Base-by-base conservation (phyloP, 805 yeast species). In the Metschnikowia corniflorae region DNA sequence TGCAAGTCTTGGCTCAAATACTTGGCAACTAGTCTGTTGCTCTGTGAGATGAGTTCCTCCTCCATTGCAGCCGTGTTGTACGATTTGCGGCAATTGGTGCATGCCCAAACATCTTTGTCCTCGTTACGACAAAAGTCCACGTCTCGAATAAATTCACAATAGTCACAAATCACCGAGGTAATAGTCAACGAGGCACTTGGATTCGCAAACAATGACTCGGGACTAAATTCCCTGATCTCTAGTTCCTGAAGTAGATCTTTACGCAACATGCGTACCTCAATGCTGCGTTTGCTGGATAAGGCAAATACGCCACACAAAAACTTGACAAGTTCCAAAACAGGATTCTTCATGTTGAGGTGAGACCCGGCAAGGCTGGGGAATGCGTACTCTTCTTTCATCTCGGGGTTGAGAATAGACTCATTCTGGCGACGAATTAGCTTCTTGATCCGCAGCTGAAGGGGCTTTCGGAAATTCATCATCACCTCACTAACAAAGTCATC, bases 361-460 rank as follows among this genome's bases (percentile, higher is more conserved):
- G 84, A 80, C 0, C 97, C 97, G 0, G 97, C 86, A 7, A 84
- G 69, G 9, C 51, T 53, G 0, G 97, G 96, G 48, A 86, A 83
- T 23, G 68, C 73, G 52, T 83, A 93, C 34, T 82, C 89, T 12
- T 60, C 65, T 12, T 67, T 68, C 55, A 78, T 71, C 13, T 78
- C 78, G 0, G 86, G 77, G 46, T 82, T 80, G 36, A 85, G 60
- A 30, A 81, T 77, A 5, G 82, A 77, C 40, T 87, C 94, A 40
- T 74, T 77, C 54, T 89, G 96, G 23, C 78, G 76, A 26, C 78
- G 73, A 35, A 75, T 66, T 29, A 93, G 65, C 36, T 78, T 80
- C 44, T 74, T 72, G 26, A 87, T 63, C 47, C 97, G 73, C 50
- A 76, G 78, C 14, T 75, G 53, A 36, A 93, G 60, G 3, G 91